Conservation (phyloP, 2,329 filamentous ascomycete genomes). For the Drechslera avenae region DNA sequence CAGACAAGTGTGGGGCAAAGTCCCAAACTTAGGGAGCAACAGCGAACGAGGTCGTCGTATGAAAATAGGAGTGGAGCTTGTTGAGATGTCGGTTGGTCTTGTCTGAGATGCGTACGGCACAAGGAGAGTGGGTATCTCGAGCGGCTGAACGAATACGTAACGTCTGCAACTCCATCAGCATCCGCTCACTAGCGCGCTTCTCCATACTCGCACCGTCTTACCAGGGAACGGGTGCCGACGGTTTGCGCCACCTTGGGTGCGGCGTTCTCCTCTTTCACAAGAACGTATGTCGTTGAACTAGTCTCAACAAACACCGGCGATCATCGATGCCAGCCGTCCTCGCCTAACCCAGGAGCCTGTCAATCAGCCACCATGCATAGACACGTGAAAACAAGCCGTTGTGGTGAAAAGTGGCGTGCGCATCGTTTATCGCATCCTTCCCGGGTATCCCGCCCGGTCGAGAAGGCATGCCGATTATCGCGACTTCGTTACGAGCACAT, state of each 20-base stretch:
- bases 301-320: slow-evolving; percentile 20
- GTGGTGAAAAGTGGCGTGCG: slow-evolving; percentile 15
- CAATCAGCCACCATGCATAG: slow-evolving; percentile 18
- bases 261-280: slow-evolving; percentile 1
- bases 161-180: not conserved
- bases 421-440: slow-evolving; percentile 9
- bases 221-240: not conserved
- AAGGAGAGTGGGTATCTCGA: not conserved
- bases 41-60: not conserved
- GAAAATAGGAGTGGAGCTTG: not conserved
- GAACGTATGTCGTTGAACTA: slow-evolving; percentile 21
- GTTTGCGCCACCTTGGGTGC: not conserved
- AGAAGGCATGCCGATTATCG: slow-evolving; percentile 13
- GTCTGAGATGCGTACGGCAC: not conserved
- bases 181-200: not conserved
- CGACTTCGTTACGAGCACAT: slow-evolving; percentile 6
- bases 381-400: slow-evolving; percentile 21
- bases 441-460: slow-evolving; percentile 6
- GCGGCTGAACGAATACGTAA: not conserved
- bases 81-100: not conserved
- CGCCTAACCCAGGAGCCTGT: slow-evolving; percentile 15
- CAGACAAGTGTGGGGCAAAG: not conserved
- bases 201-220: not conserved
- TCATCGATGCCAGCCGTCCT: slow-evolving; percentile 13
- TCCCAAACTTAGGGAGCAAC: not conserved